Evolutionary conservation across 129 eudicot species (phyloP).

Genomic region (Arctium minus): DNA sequence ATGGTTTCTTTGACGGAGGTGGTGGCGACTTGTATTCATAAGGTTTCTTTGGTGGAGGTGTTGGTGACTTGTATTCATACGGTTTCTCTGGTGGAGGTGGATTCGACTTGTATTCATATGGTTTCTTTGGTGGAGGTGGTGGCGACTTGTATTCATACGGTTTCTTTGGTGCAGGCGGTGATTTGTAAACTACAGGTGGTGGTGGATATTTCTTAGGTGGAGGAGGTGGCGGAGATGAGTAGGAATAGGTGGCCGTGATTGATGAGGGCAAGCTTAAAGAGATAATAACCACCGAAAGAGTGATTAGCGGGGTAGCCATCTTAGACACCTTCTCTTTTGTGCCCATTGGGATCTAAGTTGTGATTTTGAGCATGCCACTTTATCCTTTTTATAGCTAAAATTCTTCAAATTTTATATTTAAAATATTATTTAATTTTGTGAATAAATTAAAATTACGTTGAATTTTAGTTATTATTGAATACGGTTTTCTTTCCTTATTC

Average conservation of each 20-base stretch:
- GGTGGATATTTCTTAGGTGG: neutral
- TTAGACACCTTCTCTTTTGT: neutral
- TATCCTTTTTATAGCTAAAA: neutral
- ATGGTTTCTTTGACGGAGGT: neutral
- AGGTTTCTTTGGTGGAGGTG: neutral
- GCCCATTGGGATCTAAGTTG: neutral
- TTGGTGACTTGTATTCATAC: neutral
- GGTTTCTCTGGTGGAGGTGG: neutral
- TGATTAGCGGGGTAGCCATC: neutral
- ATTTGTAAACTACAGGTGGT: neutral
- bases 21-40: neutral
- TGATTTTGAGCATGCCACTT: neutral
- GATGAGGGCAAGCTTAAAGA: neutral
- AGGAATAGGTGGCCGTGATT: neutral
- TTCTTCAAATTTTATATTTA: no score
- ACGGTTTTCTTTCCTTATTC: neutral
- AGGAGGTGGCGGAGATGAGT: neutral
- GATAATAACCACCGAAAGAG: neutral
- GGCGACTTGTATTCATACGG: neutral
- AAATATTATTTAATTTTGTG: neutral
- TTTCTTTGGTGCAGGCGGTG: neutral
- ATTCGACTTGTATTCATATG: neutral
- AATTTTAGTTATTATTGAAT: no score
- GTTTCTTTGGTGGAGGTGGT: neutral
- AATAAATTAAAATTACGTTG: neutral